These are phyloP conservation scores for Quercus mongolica DNA, from an alignment of 306 rosid genomes.

Conservation along the genomic window DNA sequence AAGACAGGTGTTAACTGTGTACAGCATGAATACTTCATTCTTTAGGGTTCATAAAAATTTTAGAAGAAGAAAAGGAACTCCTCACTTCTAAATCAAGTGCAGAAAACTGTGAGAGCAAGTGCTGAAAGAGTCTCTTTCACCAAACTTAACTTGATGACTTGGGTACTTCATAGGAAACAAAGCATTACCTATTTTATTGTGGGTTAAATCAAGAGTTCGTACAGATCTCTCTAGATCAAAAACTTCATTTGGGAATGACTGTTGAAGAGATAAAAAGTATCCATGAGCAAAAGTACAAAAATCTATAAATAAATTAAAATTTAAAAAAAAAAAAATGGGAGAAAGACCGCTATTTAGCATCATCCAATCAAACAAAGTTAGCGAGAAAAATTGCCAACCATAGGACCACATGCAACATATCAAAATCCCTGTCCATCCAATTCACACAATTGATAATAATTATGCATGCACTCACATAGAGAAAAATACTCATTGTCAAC, in stretches of 20 bases:
- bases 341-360: too few species aligned
- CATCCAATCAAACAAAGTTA: too few species aligned
- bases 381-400: slow-evolving; percentile 41
- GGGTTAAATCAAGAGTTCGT: slow-evolving; percentile 83
- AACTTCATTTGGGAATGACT: slow-evolving; percentile 87
- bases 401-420: slow-evolving; percentile 86
- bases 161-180: background rate
- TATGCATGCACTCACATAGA: background rate
- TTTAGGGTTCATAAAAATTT: background rate
- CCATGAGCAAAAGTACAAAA: background rate
- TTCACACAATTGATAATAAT: slow-evolving; percentile 8
- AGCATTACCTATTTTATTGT: slow-evolving; percentile 68
- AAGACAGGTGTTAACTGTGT: background rate
- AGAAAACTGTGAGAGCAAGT: background rate
- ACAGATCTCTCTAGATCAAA: slow-evolving; percentile 70
- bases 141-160: slow-evolving; percentile 1
- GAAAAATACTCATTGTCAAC: background rate
- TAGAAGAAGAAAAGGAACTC: background rate
- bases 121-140: slow-evolving; percentile 14
- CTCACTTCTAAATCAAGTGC: background rate
- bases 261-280: slow-evolving; percentile 10
- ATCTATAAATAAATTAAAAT: too few species aligned
- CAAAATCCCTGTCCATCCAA: slow-evolving; percentile 66
- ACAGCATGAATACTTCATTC: background rate
- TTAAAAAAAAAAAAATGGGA: too few species aligned